These are phyloP conservation scores for Coemansia sp. DNA, from an alignment of 192 early-diverging fungal species.

Conservation along the genomic window DNA sequence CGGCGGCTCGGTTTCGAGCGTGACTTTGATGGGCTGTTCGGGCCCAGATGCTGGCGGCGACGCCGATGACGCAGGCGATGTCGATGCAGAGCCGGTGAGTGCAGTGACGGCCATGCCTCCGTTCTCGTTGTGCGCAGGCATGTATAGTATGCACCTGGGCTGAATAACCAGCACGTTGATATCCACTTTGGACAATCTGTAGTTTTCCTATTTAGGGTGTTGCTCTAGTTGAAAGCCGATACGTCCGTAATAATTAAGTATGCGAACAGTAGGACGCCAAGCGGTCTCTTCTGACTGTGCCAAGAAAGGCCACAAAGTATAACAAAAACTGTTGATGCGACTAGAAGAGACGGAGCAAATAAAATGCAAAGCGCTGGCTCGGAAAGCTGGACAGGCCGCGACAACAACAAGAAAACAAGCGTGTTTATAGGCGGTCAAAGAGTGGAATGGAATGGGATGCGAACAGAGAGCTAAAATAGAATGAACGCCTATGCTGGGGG, in stretches of 20 bases:
- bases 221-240: not conserved
- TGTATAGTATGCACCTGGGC: slow-evolving; percentile 22
- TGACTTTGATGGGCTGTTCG: slow-evolving; percentile 39
- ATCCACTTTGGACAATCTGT: slow-evolving; percentile 39
- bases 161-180: slow-evolving; percentile 39
- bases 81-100: slow-evolving; percentile 1
- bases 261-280: slow-evolving; percentile 2
- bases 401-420: slow-evolving; percentile 1
- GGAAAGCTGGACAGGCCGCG: not conserved
- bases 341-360: not conserved
- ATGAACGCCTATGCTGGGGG: not conserved
- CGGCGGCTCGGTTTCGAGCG: slow-evolving; percentile 50
- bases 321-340: not conserved
- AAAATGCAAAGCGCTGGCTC: not conserved
- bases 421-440: not conserved
- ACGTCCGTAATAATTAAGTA: not conserved
- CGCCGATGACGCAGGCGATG: slow-evolving; percentile 9
- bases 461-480: slow-evolving; percentile 3
- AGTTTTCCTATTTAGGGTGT: not conserved
- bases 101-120: slow-evolving; percentile 21
- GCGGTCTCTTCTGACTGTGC: not conserved
- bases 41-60: slow-evolving; percentile 13
- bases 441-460: not conserved
- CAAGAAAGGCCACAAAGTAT: not conserved
- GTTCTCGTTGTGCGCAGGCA: slow-evolving; percentile 40